A percentile compares a stretch with the other conserved stretches of the same genome.
Evolutionary conservation across 768 basidiomycete species (phyloP).

Genomic region (Lentinula lateritia): DNA sequence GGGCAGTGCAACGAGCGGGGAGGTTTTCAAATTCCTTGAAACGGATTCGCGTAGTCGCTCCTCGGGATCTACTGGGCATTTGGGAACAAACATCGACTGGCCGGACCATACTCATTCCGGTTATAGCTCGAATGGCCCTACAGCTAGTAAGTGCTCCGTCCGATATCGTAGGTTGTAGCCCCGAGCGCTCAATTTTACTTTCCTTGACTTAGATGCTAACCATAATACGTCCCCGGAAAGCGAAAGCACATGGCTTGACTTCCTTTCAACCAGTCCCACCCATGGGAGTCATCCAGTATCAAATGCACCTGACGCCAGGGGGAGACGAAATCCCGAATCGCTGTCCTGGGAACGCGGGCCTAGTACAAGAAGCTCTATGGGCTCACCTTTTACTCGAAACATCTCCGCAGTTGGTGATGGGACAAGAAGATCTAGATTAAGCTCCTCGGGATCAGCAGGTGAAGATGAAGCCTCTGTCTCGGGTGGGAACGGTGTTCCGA

Average conservation of each 20-base stretch:
- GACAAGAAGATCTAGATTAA: background rate
- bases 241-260: conserved; percentile 24
- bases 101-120: background rate
- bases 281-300: background rate
- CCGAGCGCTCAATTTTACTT: background rate
- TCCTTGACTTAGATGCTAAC: conserved; percentile 4
- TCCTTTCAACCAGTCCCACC: conserved; percentile 18
- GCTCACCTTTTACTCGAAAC: conserved; percentile 3
- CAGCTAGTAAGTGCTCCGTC: background rate
- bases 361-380: background rate
- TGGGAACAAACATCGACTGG: conserved; percentile 3
- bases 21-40: conserved; percentile 3
- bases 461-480: conserved; percentile 1
- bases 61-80: background rate
- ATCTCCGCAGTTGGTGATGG: background rate
- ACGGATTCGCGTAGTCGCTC: background rate
- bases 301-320: conserved; percentile 6
- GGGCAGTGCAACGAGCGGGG: background rate
- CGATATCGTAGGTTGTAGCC: background rate
- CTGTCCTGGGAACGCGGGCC: conserved; percentile 24
- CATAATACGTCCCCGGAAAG: conserved; percentile 3
- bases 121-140: background rate
- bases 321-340: conserved; percentile 11
- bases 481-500: conserved; percentile 1
- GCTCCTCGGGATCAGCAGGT: conserved; percentile 1